A percentile compares a stretch with the other conserved stretches of the same genome.
Conservation (phyloP, 495 filamentous ascomycete genomes). For the Aspergillus homomorphus region DNA sequence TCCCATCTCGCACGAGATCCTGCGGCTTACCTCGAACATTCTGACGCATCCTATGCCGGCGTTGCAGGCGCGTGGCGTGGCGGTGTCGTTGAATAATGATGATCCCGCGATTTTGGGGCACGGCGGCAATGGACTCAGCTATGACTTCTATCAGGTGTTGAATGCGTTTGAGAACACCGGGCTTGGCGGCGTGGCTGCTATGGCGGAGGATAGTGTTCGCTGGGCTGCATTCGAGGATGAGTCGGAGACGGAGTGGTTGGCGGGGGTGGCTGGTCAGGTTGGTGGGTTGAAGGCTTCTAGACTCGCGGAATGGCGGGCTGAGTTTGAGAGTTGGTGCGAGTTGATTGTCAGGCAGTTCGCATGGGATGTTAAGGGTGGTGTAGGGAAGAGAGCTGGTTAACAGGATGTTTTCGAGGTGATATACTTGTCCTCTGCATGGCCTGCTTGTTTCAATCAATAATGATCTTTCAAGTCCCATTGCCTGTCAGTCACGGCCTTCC, state of each 20-base stretch:
- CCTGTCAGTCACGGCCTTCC: too few species aligned
- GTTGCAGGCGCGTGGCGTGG: slow-evolving; percentile 16
- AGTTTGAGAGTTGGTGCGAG: slow-evolving; percentile 16
- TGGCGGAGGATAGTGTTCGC: slow-evolving; percentile 16
- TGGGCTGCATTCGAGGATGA: slow-evolving; percentile 19
- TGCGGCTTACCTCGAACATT: slow-evolving; percentile 14
- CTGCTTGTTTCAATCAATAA: too few species aligned
- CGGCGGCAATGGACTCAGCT: slow-evolving; percentile 70
- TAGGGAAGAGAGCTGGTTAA: too few species aligned
- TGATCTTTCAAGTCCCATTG: too few species aligned
- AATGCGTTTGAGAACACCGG: slow-evolving; percentile 85
- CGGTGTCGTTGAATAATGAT: slow-evolving; percentile 74
- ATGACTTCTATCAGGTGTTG: slow-evolving; percentile 91
- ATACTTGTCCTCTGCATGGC: too few species aligned
- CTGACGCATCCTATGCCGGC: slow-evolving; percentile 17
- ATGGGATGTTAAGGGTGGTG: background rate
- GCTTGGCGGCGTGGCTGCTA: slow-evolving; percentile 34
- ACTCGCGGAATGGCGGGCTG: slow-evolving; percentile 10
- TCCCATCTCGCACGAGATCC: slow-evolving; percentile 16
- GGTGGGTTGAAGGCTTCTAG: background rate
- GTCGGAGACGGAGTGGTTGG: slow-evolving; percentile 5
- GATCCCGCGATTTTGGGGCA: slow-evolving; percentile 84
- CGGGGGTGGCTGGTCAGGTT: background rate
- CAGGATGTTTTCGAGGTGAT: too few species aligned
- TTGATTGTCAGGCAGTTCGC: slow-evolving; percentile 14